Evolutionary conservation across 805 yeast genomes (phyloP).

Genomic region (Ogataea angusta): DNA sequence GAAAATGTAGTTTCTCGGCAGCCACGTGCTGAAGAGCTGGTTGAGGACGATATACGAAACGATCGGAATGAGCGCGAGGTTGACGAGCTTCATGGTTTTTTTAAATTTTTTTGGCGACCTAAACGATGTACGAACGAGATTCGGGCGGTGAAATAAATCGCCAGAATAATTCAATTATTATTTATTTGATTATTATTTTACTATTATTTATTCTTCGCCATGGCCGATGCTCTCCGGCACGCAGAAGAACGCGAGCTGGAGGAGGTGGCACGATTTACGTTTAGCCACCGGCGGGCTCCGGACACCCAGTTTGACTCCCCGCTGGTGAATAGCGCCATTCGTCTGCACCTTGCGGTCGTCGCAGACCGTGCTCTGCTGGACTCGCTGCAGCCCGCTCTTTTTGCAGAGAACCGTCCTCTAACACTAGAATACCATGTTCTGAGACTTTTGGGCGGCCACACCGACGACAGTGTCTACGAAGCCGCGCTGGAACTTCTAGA

Average conservation of each 20-base stretch:
- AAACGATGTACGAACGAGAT: constrained; percentile 1
- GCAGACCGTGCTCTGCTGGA: background rate
- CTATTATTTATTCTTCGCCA: too few relatives aligned
- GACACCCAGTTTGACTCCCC: background rate
- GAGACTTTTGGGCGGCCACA: background rate
- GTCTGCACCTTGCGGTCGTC: background rate
- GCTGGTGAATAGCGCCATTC: background rate
- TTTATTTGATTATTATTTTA: background rate
- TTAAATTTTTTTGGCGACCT: background rate
- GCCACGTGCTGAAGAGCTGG: constrained; percentile 53
- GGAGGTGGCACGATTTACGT: background rate
- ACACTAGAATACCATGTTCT: constrained; percentile 1
- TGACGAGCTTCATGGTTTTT: constrained; percentile 12
- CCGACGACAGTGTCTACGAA: background rate
- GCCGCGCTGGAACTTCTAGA: background rate
- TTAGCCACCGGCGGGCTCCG: too few relatives aligned
- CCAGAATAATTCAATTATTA: background rate
- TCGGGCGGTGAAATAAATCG: constrained; percentile 1
- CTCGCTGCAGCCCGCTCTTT: background rate
- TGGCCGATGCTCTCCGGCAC: too few relatives aligned
- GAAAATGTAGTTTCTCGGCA: constrained; percentile 69
- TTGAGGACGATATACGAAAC: constrained; percentile 35
- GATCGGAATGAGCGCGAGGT: constrained; percentile 25
- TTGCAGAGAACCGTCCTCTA: background rate
- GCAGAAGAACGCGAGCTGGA: background rate